A percentile compares a stretch with the other conserved stretches of the same genome.
These are phyloP conservation scores for Tolypocladium guangdongense DNA, from an alignment of 2,329 filamentous ascomycete genomes.

Conservation along the genomic window DNA sequence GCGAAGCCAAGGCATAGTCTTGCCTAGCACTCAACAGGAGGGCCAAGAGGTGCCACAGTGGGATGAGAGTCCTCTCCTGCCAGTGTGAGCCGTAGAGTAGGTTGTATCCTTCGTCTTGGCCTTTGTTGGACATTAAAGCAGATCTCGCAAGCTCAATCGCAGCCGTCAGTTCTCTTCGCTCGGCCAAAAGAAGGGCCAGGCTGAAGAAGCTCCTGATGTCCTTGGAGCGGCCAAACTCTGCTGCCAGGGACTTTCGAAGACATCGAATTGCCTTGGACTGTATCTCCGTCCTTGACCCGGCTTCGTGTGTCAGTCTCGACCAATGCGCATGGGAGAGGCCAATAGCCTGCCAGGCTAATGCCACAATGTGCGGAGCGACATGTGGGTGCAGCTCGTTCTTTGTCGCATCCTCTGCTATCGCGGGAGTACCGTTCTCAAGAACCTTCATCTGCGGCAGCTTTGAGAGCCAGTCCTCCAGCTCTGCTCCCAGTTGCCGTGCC, in stretches of 20 bases:
- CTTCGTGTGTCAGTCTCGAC: conserved; percentile 73
- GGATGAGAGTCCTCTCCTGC: conserved; percentile 57
- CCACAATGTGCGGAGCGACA: conserved; percentile 51
- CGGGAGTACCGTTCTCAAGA: conserved; percentile 15
- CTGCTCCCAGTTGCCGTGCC: conserved; percentile 57
- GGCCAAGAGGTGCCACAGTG: conserved; percentile 84
- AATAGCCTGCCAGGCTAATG: conserved; percentile 70
- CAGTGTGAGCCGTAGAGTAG: conserved; percentile 39
- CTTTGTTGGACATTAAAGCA: conserved; percentile 53
- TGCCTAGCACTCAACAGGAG: conserved; percentile 78
- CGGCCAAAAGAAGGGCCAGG: conserved; percentile 74
- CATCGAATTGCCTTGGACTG: conserved; percentile 69
- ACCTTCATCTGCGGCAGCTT: conserved; percentile 34
- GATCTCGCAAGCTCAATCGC: conserved; percentile 76
- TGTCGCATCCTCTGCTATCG: conserved; percentile 17
- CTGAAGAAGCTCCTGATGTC: conserved; percentile 73
- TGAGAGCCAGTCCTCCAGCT: conserved; percentile 66
- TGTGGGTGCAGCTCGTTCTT: conserved; percentile 24
- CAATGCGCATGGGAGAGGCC: conserved; percentile 80
- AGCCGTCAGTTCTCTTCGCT: conserved; percentile 67
- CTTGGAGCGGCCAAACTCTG: conserved; percentile 51
- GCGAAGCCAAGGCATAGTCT: conserved; percentile 69
- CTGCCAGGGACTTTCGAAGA: conserved; percentile 61
- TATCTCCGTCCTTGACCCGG: conserved; percentile 56
- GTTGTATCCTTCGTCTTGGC: conserved; percentile 31